A percentile compares a stretch with the other conserved stretches of the same genome.
phyloP scores from a whole-genome alignment of 257 asterid species.

The Solanum paucissectum region DNA sequence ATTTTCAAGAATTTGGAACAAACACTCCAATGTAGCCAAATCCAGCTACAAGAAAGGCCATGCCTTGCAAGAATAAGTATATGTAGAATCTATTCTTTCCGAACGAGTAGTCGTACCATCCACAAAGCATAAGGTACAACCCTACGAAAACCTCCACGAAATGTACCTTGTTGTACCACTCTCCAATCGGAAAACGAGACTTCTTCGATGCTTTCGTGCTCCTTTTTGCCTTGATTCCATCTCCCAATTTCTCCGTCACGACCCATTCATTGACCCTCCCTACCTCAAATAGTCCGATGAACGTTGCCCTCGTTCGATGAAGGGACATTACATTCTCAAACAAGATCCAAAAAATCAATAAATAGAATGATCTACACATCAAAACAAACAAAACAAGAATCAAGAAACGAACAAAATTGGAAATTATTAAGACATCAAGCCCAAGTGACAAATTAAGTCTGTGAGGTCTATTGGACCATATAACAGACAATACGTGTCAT shows the following conservation, averaged over 20 bases:
- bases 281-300: slow-evolving; percentile 10
- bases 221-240: slow-evolving; percentile 2
- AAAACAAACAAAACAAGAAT: not conserved
- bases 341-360: slow-evolving; percentile 9
- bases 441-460: not conserved
- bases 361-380: slow-evolving; percentile 5
- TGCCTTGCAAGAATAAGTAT: slow-evolving; percentile 19
- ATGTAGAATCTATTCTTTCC: slow-evolving; percentile 18
- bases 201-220: not conserved
- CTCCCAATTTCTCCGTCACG: slow-evolving; percentile 18
- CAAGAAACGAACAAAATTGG: not conserved
- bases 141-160: slow-evolving; percentile 15
- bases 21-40: slow-evolving; percentile 23
- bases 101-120: slow-evolving; percentile 10
- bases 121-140: slow-evolving; percentile 16
- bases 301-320: slow-evolving; percentile 19
- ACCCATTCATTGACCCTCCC: slow-evolving; percentile 16
- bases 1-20: slow-evolving; percentile 4
- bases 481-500: not conserved
- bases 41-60: slow-evolving; percentile 20
- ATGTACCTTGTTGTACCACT: slow-evolving; percentile 16
- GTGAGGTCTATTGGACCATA: not conserved
- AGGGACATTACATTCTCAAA: slow-evolving; percentile 21
- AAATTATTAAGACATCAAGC: not conserved
- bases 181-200: not conserved